Evolutionary conservation across 768 basidiomycete genomes (phyloP).

Genomic region (Gyrodon lividus): DNA sequence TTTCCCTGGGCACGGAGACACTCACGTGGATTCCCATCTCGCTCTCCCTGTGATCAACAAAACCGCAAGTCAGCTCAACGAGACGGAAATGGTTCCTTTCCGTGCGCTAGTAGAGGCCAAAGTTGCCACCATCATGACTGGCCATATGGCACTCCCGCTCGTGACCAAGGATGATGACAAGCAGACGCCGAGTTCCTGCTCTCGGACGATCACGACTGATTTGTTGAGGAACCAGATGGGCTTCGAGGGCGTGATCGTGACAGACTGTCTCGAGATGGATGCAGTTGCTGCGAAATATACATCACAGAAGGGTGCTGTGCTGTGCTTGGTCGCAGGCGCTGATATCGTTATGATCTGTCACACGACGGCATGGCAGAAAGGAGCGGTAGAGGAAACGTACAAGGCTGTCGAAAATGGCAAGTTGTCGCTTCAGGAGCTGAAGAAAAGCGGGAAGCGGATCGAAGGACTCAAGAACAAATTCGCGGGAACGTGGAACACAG

Average conservation of each 20-base stretch:
- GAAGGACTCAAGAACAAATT: constrained; percentile 50
- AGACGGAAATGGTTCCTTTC: constrained; percentile 62
- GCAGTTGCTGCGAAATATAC: constrained; percentile 51
- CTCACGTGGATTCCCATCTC: constrained; percentile 68
- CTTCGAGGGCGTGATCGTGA: constrained; percentile 62
- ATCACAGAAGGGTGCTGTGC: constrained; percentile 45
- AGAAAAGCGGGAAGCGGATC: constrained; percentile 46
- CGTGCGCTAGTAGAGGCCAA: constrained; percentile 38
- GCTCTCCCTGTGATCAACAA: constrained; percentile 62
- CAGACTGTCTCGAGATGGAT: constrained; percentile 78
- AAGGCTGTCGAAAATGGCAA: constrained; percentile 46
- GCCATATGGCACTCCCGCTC: constrained; percentile 67
- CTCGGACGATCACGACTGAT: constrained; percentile 47
- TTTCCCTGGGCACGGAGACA: constrained; percentile 76
- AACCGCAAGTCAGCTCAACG: constrained; percentile 37
- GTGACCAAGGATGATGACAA: constrained; percentile 42
- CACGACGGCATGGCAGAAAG: constrained; percentile 49
- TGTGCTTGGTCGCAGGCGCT: constrained; percentile 59
- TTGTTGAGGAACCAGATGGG: constrained; percentile 51
- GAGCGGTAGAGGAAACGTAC: constrained; percentile 52
- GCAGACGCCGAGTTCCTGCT: constrained; percentile 60
- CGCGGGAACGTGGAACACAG: constrained; percentile 45
- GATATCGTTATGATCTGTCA: constrained; percentile 80
- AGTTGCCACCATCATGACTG: constrained; percentile 66
- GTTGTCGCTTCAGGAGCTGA: constrained; percentile 39